Evolutionary conservation across 805 yeast genomes (phyloP).

Genomic region (Spencermartinsiella europaea): DNA sequence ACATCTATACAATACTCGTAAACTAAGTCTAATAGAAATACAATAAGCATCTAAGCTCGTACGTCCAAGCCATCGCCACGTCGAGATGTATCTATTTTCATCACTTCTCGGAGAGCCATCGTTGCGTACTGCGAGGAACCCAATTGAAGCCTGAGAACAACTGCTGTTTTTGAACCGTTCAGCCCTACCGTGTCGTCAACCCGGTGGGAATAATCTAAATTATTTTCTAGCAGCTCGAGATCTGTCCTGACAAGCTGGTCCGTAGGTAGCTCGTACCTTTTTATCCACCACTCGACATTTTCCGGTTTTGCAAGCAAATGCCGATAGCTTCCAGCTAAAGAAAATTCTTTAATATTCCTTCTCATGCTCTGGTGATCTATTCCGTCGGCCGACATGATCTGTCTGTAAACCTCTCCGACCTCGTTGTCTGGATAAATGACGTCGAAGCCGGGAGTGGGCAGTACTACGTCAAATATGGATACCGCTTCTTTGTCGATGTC

Average conservation of each 20-base stretch:
- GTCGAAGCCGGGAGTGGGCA: conserved; percentile 97
- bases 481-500: conserved; percentile 58
- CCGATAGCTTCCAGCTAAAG: conserved; percentile 88
- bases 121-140: conserved; percentile 93
- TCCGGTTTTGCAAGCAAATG: conserved; percentile 61
- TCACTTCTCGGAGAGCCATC: conserved; percentile 89
- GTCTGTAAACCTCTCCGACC: conserved; percentile 57
- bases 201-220: conserved; percentile 12
- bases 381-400: conserved; percentile 69
- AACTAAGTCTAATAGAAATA: no score
- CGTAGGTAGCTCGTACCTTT: conserved; percentile 56
- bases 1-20: no score
- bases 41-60: no score
- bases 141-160: conserved; percentile 68
- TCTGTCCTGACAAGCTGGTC: conserved; percentile 80
- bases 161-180: conserved; percentile 54
- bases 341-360: conserved; percentile 80
- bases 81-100: conserved; percentile 43
- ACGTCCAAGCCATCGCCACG: conserved; percentile 22
- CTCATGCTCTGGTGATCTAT: conserved; percentile 83
- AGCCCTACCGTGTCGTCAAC: conserved; percentile 24
- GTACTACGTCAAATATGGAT: conserved; percentile 74
- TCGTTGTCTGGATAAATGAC: conserved; percentile 75
- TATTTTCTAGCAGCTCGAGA: conserved; percentile 45
- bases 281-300: conserved; percentile 54